These are phyloP conservation scores for Komagataella mondaviorum DNA, from an alignment of 805 yeast species.

Conservation along the genomic window DNA sequence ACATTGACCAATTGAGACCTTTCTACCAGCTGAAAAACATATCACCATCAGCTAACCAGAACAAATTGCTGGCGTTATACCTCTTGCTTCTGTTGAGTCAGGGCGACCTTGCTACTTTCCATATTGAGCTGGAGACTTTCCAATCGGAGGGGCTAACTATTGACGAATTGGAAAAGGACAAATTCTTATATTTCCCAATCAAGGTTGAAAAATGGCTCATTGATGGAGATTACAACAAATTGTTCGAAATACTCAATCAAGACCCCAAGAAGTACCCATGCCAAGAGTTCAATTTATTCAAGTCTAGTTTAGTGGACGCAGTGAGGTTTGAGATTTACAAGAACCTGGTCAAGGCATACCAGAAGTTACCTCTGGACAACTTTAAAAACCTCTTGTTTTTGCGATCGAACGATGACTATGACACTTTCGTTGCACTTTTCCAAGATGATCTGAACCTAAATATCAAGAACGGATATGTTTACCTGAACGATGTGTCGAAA, in stretches of 20 bases:
- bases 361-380: slow-evolving; percentile 63
- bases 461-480: slow-evolving; percentile 35
- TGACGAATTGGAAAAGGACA: slow-evolving; percentile 49
- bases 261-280: slow-evolving; percentile 51
- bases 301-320: slow-evolving; percentile 60
- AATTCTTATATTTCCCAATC: slow-evolving; percentile 70
- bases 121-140: slow-evolving; percentile 73
- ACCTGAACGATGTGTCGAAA: slow-evolving; percentile 20
- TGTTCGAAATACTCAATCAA: slow-evolving; percentile 48
- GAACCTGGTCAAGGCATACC: slow-evolving; percentile 71
- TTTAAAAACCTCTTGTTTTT: slow-evolving; percentile 72
- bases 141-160: slow-evolving; percentile 28
- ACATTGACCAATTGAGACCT: slow-evolving; percentile 60
- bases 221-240: slow-evolving; percentile 93
- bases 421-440: slow-evolving; percentile 26
- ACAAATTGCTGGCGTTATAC: slow-evolving; percentile 65
- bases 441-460: slow-evolving; percentile 47
- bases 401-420: slow-evolving; percentile 27
- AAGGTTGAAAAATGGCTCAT: slow-evolving; percentile 85
- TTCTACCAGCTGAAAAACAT: slow-evolving; percentile 40
- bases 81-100: slow-evolving; percentile 65
- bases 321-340: slow-evolving; percentile 78
- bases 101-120: slow-evolving; percentile 80
- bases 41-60: slow-evolving; percentile 40
- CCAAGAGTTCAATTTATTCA: slow-evolving; percentile 69